phyloP scores from a whole-genome alignment of 2,329 filamentous ascomycete species.

The Stagonosporopsis rhizophila region DNA sequence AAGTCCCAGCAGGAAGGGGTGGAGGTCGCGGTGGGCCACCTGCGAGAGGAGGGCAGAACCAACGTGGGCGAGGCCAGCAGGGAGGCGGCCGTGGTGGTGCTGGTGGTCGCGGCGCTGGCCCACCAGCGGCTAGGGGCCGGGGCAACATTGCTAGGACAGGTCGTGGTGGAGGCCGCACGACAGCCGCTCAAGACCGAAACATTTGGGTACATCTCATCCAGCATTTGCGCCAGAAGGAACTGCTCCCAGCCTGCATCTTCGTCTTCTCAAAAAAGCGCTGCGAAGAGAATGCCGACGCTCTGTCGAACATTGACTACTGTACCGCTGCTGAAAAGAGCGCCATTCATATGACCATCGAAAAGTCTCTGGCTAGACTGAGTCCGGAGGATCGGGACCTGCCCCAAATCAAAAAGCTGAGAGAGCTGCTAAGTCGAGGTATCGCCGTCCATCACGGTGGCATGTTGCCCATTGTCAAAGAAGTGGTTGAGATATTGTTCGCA shows the following conservation, averaged over 20 bases:
- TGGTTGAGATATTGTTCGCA: conserved; percentile 96
- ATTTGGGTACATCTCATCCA: conserved; percentile 97
- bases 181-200: conserved; percentile 92
- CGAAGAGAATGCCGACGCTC: conserved; percentile 93
- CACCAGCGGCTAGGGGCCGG: conserved; percentile 62
- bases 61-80: conserved; percentile 57
- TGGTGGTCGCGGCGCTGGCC: conserved; percentile 64
- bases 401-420: conserved; percentile 86
- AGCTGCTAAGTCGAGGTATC: conserved; percentile 85
- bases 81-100: conserved; percentile 54
- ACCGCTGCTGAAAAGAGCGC: conserved; percentile 93
- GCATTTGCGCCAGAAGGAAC: conserved; percentile 82
- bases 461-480: conserved; percentile 94
- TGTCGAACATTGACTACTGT: conserved; percentile 94
- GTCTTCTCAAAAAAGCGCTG: conserved; percentile 98
- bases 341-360: conserved; percentile 97
- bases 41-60: conserved; percentile 59
- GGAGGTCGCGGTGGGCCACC: conserved; percentile 54
- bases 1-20: conserved; percentile 60
- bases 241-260: conserved; percentile 94
- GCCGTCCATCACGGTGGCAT: conserved; percentile 96
- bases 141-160: conserved; percentile 93
- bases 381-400: conserved; percentile 89
- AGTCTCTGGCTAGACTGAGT: conserved; percentile 88
- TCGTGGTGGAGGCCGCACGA: conserved; percentile 83